Conservation (phyloP, 2,329 filamentous ascomycete genomes). For the Botrytis galanthina region DNA sequence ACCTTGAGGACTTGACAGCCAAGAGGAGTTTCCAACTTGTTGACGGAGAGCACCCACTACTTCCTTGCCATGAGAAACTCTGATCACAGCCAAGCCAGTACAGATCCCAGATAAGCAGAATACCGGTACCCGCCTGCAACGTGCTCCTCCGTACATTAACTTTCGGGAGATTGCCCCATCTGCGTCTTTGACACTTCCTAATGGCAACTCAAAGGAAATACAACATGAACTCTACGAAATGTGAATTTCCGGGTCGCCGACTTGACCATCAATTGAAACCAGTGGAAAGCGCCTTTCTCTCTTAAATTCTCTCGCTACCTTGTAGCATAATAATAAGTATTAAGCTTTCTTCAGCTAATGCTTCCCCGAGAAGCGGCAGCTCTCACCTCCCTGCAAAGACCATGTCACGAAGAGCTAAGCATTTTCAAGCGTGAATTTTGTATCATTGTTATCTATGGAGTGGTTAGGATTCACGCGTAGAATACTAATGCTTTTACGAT, state of each 20-base stretch:
- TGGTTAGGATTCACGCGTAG: background rate
- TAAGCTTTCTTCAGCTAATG: conserved; percentile 2
- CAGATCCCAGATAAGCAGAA: background rate
- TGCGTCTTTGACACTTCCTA: conserved; percentile 9
- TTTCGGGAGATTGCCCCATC: background rate
- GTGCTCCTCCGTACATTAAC: background rate
- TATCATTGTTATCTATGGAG: background rate
- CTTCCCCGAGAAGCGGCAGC: conserved; percentile 1
- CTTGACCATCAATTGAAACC: background rate
- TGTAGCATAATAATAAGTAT: background rate
- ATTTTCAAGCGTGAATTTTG: background rate
- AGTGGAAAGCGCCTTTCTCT: background rate
- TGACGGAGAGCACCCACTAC: background rate
- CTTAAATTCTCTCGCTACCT: background rate
- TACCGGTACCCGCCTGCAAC: background rate
- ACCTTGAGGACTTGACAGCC: background rate
- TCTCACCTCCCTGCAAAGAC: background rate
- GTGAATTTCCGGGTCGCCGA: background rate
- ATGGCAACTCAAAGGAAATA: background rate
- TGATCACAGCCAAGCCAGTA: background rate
- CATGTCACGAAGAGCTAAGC: too few relatives aligned
- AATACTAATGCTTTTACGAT: background rate
- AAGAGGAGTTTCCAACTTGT: background rate
- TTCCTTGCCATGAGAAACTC: background rate
- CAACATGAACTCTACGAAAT: background rate